Percentiles rank a stretch among this genome's conserved stretches.
Evolutionary conservation across 1,284 basidiomycete genomes (phyloP).

Genomic region (Cryptococcus neoformans): DNA sequence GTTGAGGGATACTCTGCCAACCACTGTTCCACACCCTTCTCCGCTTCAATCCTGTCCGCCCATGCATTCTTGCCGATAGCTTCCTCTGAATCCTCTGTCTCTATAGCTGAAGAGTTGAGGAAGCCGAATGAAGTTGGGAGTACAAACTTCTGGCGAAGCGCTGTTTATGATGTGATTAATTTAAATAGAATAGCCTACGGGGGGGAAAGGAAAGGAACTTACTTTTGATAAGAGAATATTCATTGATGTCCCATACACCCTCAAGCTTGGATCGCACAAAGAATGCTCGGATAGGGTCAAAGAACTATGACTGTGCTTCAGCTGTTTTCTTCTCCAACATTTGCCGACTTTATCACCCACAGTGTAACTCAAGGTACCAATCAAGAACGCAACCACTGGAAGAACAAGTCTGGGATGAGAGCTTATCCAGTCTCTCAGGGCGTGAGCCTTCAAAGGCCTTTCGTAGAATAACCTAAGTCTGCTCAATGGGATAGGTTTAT

Average conservation of each 20-base stretch:
- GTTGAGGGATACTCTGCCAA: conserved; percentile 46
- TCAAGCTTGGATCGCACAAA: conserved; percentile 80
- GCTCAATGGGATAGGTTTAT: conserved; percentile 51
- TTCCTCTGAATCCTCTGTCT: conserved; percentile 20
- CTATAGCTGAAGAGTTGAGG: conserved; percentile 8
- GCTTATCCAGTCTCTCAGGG: conserved; percentile 75
- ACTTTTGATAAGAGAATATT: conserved; percentile 45
- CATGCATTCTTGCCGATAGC: conserved; percentile 56
- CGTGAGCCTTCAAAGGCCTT: conserved; percentile 71
- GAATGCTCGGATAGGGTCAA: conserved; percentile 84
- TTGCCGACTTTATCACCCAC: conserved; percentile 51
- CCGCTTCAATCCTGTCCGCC: conserved; percentile 78
- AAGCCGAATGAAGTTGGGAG: conserved; percentile 27
- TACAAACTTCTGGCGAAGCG: conserved; percentile 18
- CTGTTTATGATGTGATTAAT: neutral
- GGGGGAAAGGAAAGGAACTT: neutral
- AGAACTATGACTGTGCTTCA: conserved; percentile 57
- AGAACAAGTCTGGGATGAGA: conserved; percentile 82
- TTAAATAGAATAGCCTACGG: neutral
- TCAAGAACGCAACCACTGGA: conserved; percentile 78
- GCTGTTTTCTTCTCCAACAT: neutral
- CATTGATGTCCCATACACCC: conserved; percentile 69
- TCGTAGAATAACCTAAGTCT: conserved; percentile 67
- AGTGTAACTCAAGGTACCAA: conserved; percentile 85
- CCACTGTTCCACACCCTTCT: conserved; percentile 57